Conservation (phyloP, 345 rosid species). For the Sapria himalayana region DNA sequence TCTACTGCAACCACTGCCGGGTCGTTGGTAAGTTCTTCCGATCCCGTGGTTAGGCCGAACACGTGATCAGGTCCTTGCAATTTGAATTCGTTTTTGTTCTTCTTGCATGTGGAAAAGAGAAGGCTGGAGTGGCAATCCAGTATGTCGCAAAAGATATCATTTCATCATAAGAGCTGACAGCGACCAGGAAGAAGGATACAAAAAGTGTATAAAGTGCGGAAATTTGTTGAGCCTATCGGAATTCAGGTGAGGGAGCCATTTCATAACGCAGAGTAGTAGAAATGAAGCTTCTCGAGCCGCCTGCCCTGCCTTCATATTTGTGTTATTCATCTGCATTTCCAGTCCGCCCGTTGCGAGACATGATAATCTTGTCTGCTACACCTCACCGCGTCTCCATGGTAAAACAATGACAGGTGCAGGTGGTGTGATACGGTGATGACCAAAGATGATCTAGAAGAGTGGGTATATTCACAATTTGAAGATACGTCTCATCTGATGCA, state of each 20-base stretch:
- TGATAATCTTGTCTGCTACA: too few relatives aligned
- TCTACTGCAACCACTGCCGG: conserved; percentile 62
- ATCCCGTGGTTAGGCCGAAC: neutral
- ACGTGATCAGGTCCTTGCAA: neutral
- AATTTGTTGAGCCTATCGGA: conserved; percentile 21
- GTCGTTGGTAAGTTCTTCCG: conserved; percentile 51
- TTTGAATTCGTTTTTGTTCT: neutral
- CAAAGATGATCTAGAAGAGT: conserved; percentile 26
- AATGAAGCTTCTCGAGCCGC: too few relatives aligned
- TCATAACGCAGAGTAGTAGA: too few relatives aligned
- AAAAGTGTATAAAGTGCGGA: conserved; percentile 25
- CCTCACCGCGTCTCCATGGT: too few relatives aligned
- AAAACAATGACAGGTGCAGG: conserved; percentile 21
- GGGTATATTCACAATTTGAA: conserved; percentile 40
- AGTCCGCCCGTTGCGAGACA: too few relatives aligned
- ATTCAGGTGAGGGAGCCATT: conserved; percentile 11
- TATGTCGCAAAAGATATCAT: conserved; percentile 51
- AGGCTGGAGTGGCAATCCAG: conserved; percentile 80
- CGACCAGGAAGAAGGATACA: conserved; percentile 4
- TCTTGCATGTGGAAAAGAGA: neutral
- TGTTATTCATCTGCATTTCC: too few relatives aligned
- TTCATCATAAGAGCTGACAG: conserved; percentile 32
- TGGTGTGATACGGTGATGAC: conserved; percentile 22
- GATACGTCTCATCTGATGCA: conserved; percentile 41
- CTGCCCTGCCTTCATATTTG: too few relatives aligned